A percentile compares a stretch with the other conserved stretches of the same genome.
These are phyloP conservation scores for Ascocoryne sarcoides DNA, from an alignment of 2,329 filamentous ascomycete genomes.

Conservation along the genomic window DNA sequence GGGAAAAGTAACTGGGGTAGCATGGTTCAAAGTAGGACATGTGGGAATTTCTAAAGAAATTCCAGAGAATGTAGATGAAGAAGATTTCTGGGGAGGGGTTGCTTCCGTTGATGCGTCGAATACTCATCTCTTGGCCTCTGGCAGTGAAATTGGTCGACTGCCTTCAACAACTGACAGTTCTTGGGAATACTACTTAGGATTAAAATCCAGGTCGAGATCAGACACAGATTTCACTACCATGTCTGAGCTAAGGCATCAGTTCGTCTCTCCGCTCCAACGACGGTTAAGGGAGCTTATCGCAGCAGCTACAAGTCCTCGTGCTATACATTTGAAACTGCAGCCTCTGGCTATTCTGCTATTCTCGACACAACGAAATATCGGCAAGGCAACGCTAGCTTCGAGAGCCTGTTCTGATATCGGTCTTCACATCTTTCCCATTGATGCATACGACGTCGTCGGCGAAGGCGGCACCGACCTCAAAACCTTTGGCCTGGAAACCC, in stretches of 20 bases:
- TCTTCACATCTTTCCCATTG: constrained; percentile 78
- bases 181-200: constrained; percentile 85
- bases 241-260: constrained; percentile 38
- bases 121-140: constrained; percentile 86
- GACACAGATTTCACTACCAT: constrained; percentile 32
- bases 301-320: constrained; percentile 79
- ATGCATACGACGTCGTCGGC: constrained; percentile 90
- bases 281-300: constrained; percentile 77
- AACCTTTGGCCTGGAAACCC: constrained; percentile 79
- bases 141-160: constrained; percentile 73
- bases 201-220: constrained; percentile 55
- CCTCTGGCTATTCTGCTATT: constrained; percentile 81
- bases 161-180: constrained; percentile 67
- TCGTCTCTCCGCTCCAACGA: constrained; percentile 53
- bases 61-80: constrained; percentile 46
- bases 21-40: constrained; percentile 87
- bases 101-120: constrained; percentile 78
- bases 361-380: constrained; percentile 88
- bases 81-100: constrained; percentile 75
- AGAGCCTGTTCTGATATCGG: constrained; percentile 82
- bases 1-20: constrained; percentile 45
- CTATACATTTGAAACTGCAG: constrained; percentile 78
- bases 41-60: constrained; percentile 50
- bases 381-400: constrained; percentile 72
- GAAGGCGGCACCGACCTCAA: constrained; percentile 90